Percentiles rank a stretch among this genome's conserved stretches.
Evolutionary conservation across 768 basidiomycete genomes (phyloP).

Genomic region (Lactarius hengduanensis): DNA sequence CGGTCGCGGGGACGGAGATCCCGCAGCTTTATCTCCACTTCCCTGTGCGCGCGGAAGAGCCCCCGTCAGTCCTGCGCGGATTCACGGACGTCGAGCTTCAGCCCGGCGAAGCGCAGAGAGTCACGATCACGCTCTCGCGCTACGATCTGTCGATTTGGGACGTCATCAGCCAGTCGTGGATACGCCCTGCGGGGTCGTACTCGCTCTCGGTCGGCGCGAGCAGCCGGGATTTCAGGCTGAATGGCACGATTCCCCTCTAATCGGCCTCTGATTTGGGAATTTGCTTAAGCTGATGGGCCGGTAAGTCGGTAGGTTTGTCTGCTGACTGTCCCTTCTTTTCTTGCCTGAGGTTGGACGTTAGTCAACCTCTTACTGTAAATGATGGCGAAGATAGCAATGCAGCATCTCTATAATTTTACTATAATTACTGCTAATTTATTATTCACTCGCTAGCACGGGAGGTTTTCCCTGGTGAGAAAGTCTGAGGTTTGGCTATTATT

Average conservation of each 20-base stretch:
- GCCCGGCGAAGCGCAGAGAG: slow-evolving; percentile 46
- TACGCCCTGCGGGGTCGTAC: slow-evolving; percentile 61
- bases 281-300: not conserved
- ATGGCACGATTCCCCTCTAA: slow-evolving; percentile 38
- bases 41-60: slow-evolving; percentile 46
- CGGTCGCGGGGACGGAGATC: not conserved
- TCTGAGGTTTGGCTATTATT: too few relatives aligned
- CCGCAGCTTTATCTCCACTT: slow-evolving; percentile 60
- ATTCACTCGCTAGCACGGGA: too few relatives aligned
- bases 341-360: too few relatives aligned
- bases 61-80: slow-evolving; percentile 54
- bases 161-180: slow-evolving; percentile 69
- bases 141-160: slow-evolving; percentile 56
- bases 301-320: too few relatives aligned
- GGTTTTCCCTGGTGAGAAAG: too few relatives aligned
- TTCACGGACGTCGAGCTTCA: slow-evolving; percentile 58
- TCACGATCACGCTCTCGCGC: slow-evolving; percentile 54
- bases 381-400: too few relatives aligned
- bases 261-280: not conserved
- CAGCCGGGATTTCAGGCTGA: slow-evolving; percentile 58
- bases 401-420: too few relatives aligned
- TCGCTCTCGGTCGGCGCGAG: slow-evolving; percentile 65
- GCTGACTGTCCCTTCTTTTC: too few relatives aligned
- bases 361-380: too few relatives aligned
- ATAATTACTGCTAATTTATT: too few relatives aligned